Percentiles rank a stretch among this genome's conserved stretches.
Evolutionary conservation across 495 filamentous ascomycete species (phyloP).

Genomic region (Xylaria curta): DNA sequence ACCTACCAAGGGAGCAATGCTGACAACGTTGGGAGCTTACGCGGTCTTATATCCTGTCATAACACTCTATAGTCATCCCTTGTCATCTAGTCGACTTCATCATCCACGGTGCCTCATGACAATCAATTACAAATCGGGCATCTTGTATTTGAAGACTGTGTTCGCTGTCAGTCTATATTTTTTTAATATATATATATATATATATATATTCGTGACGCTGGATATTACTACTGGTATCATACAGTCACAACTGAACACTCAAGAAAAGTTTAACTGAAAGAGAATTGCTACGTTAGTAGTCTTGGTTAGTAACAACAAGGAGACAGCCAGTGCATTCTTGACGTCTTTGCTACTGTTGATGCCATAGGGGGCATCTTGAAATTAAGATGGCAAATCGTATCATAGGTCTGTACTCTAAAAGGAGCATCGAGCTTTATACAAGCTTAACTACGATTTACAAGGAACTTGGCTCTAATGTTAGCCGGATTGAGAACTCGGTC

Average conservation of each 20-base stretch:
- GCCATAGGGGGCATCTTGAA: neutral
- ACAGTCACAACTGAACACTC: neutral
- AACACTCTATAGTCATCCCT: neutral
- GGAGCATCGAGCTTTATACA: slow-evolving; percentile 19
- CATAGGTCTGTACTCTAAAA: neutral
- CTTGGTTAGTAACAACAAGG: neutral
- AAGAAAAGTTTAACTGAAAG: neutral
- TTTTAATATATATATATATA: too few species aligned
- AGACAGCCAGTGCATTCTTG: neutral
- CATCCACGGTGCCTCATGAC: neutral
- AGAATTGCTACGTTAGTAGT: neutral
- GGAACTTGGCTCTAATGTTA: neutral
- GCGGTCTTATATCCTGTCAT: neutral
- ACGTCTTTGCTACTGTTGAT: neutral
- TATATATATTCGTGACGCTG: too few species aligned
- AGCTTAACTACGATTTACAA: neutral
- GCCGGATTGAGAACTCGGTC: slow-evolving; percentile 34
- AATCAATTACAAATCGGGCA: neutral
- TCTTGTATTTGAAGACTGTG: neutral
- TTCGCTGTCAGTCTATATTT: neutral
- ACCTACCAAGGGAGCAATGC: neutral
- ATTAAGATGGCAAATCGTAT: neutral
- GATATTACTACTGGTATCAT: neutral
- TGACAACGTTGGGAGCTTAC: neutral
- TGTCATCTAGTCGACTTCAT: neutral